Percentiles rank a stretch among this genome's conserved stretches.
Conservation (phyloP, 192 early-diverging fungal genomes). For the Phycomyces nitens region DNA sequence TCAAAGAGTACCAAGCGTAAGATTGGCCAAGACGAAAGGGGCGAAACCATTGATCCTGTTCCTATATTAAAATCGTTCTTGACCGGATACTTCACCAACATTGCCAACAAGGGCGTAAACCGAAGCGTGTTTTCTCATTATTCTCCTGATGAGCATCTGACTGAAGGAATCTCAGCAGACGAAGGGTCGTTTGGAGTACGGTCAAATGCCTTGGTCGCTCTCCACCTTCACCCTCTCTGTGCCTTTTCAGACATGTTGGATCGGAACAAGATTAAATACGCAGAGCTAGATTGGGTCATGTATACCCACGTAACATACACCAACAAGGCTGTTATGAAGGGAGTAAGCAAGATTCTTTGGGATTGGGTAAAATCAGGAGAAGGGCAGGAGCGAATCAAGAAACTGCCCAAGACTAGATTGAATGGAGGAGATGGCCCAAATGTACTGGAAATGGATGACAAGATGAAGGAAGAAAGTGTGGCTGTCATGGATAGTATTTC, state of each 20-base stretch:
- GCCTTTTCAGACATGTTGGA: constrained; percentile 79
- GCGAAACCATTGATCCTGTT: constrained; percentile 54
- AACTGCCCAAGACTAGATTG: constrained; percentile 19
- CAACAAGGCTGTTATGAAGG: constrained; percentile 94
- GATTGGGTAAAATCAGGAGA: constrained; percentile 86
- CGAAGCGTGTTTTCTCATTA: constrained; percentile 56
- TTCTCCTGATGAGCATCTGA: constrained; percentile 35
- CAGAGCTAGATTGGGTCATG: constrained; percentile 86
- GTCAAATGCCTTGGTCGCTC: constrained; percentile 81
- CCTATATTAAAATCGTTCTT: constrained; percentile 85
- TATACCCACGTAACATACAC: constrained; percentile 93
- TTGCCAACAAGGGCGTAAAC: constrained; percentile 86
- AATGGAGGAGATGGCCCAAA: constrained; percentile 28
- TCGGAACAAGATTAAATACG: constrained; percentile 30
- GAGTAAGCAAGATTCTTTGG: constrained; percentile 82
- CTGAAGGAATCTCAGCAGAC: neutral
- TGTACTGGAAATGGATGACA: constrained; percentile 5
- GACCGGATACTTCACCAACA: constrained; percentile 89
- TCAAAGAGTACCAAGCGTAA: constrained; percentile 4
- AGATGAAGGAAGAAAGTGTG: constrained; percentile 1
- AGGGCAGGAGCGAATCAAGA: constrained; percentile 27
- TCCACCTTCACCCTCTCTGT: constrained; percentile 87
- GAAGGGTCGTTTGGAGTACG: constrained; percentile 60
- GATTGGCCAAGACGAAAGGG: constrained; percentile 40
- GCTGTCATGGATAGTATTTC: neutral